Evolutionary conservation across 1,139 yeast genomes (phyloP).

Genomic region (Hanseniaspora gamundiae): DNA sequence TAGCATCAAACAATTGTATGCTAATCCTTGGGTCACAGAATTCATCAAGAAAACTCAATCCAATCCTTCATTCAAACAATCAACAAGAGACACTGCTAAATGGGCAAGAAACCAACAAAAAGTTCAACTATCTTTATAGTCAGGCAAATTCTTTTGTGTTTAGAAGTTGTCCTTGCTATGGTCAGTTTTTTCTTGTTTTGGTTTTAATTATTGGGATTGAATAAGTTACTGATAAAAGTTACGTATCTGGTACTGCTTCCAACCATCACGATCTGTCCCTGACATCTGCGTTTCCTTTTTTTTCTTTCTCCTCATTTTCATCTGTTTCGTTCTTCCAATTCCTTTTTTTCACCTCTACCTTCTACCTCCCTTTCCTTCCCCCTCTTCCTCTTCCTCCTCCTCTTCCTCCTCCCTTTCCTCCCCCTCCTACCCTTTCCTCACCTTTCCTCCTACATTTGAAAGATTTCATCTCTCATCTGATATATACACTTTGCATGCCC

Average conservation of each 20-base stretch:
- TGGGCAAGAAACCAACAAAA: conserved; percentile 82
- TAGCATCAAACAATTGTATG: conserved; percentile 50
- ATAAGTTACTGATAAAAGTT: too few species aligned
- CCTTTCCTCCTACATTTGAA: conserved; percentile 11
- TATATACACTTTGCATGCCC: conserved; percentile 8
- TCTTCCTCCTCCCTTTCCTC: not conserved
- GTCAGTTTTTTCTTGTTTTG: not conserved
- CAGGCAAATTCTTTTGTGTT: not conserved
- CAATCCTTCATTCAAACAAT: conserved; percentile 45
- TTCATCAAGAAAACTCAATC: conserved; percentile 64
- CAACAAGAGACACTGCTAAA: conserved; percentile 79
- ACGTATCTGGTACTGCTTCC: too few species aligned
- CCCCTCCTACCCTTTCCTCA: conserved; percentile 7
- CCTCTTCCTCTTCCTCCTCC: conserved; percentile 3
- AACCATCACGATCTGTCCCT: too few species aligned
- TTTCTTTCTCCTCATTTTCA: conserved; percentile 5
- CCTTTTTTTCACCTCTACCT: conserved; percentile 1
- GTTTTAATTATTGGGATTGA: not conserved
- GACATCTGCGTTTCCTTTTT: conserved; percentile 7
- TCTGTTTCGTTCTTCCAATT: not conserved
- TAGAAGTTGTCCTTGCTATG: too few species aligned
- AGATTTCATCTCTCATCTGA: too few species aligned
- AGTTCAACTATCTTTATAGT: conserved; percentile 22
- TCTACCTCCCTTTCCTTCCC: conserved; percentile 11
- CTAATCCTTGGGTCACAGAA: conserved; percentile 66